These are phyloP conservation scores for Meyerozyma athensensis DNA, from an alignment of 1,139 yeast species.

Conservation along the genomic window DNA sequence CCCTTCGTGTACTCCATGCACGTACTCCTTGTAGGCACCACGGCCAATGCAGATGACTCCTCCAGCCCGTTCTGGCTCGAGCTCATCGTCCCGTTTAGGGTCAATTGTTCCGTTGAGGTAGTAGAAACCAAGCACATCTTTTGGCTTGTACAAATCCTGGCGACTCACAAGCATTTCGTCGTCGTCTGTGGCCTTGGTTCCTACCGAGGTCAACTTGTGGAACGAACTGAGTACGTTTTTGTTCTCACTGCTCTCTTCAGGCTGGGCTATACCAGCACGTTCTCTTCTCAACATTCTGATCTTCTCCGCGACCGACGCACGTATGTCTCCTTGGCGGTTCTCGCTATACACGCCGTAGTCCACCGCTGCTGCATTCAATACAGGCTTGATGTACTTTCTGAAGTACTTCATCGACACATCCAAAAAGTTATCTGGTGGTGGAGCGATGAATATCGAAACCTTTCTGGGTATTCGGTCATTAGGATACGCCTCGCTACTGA, in stretches of 20 bases:
- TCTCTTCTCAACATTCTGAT: constrained; percentile 65
- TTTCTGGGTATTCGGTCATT: constrained; percentile 60
- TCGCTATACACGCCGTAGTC: constrained; percentile 76
- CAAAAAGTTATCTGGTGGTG: constrained; percentile 91
- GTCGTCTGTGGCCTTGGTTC: constrained; percentile 13
- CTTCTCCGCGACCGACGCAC: constrained; percentile 76
- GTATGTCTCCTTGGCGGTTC: constrained; percentile 85
- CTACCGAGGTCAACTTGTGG: constrained; percentile 3
- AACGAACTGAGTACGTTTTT: constrained; percentile 11
- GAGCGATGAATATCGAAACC: constrained; percentile 80
- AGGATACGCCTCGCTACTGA: constrained; percentile 35
- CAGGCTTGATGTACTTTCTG: constrained; percentile 80
- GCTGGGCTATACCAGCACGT: constrained; percentile 13
- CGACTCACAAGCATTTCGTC: constrained; percentile 22
- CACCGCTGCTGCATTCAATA: constrained; percentile 78
- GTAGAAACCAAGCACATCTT: constrained; percentile 58
- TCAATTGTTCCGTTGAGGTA: constrained; percentile 30
- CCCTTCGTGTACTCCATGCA: constrained; percentile 91
- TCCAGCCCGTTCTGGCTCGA: constrained; percentile 51
- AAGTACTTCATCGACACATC: constrained; percentile 73
- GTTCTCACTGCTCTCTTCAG: constrained; percentile 6
- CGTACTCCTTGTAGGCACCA: constrained; percentile 91
- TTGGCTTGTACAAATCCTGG: constrained; percentile 44
- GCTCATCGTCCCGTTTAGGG: constrained; percentile 45
- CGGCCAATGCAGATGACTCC: constrained; percentile 92